Evolutionary conservation across 495 filamentous ascomycete genomes (phyloP).

Genomic region (Penicillium chermesinum): DNA sequence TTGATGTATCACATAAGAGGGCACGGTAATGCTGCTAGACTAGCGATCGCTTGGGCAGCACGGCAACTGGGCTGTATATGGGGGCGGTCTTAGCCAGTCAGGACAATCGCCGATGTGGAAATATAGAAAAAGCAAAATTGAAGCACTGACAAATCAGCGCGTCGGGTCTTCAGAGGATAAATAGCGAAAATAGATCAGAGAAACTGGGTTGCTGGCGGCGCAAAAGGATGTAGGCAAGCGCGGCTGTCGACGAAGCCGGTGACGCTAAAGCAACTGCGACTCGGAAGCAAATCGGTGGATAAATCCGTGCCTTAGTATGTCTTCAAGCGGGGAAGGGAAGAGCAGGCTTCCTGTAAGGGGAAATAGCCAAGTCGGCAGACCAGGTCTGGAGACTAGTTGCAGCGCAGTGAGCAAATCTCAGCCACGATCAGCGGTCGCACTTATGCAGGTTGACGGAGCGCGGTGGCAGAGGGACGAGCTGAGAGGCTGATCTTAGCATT

Average conservation of each 20-base stretch:
- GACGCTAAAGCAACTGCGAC: conserved; percentile 1
- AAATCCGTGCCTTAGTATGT: conserved; percentile 13
- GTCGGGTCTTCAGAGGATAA: not conserved
- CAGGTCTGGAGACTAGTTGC: not conserved
- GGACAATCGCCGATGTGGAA: conserved; percentile 39
- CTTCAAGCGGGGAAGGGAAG: conserved; percentile 1
- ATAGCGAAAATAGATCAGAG: not conserved
- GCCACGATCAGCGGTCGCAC: conserved; percentile 34
- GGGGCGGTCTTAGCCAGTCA: conserved; percentile 62
- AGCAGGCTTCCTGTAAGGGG: conserved; percentile 16
- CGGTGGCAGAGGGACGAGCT: conserved; percentile 9
- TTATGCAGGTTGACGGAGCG: conserved; percentile 37
- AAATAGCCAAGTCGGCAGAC: conserved; percentile 5
- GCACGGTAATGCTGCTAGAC: conserved; percentile 11
- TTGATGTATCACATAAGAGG: conserved; percentile 22
- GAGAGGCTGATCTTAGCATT: conserved; percentile 17
- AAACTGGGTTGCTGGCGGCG: no score
- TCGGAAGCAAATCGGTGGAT: conserved; percentile 15
- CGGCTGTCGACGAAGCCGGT: conserved; percentile 17
- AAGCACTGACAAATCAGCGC: conserved; percentile 17
- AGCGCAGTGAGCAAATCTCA: conserved; percentile 14
- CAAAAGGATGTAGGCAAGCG: conserved; percentile 15
- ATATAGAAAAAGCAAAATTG: conserved; percentile 15
- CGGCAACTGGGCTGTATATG: not conserved
- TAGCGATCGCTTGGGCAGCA: conserved; percentile 14